phyloP scores from a whole-genome alignment of 164 flowering plant genomes.

The Warburgia ugandensis region DNA sequence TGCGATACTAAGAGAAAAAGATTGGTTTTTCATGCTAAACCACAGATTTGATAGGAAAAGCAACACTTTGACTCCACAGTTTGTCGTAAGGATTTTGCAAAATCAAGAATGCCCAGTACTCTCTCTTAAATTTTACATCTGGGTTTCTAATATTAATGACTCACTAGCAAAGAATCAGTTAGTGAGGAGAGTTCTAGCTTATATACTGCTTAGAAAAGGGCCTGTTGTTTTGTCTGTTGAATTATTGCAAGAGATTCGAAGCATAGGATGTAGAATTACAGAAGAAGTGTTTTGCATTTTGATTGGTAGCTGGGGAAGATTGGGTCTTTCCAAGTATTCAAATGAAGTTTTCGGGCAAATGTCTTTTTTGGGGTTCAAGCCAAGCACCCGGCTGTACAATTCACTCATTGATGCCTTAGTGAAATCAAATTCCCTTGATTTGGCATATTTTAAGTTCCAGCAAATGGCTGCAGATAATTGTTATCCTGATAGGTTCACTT shows the following conservation, averaged over 20 bases:
- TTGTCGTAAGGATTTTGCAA: slow-evolving; percentile 50
- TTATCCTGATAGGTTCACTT: slow-evolving; percentile 78
- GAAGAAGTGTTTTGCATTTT: slow-evolving; percentile 68
- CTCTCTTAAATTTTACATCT: slow-evolving; percentile 56
- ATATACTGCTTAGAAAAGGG: slow-evolving; percentile 54
- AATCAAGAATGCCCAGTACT: slow-evolving; percentile 59
- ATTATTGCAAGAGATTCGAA: slow-evolving; percentile 47
- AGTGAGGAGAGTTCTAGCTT: slow-evolving; percentile 39
- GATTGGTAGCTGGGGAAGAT: slow-evolving; percentile 88
- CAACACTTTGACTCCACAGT: slow-evolving; percentile 29
- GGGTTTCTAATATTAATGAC: slow-evolving; percentile 50
- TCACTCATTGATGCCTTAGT: slow-evolving; percentile 79
- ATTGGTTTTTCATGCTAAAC: slow-evolving; percentile 66
- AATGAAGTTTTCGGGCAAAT: slow-evolving; percentile 75
- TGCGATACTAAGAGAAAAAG: slow-evolving; percentile 45
- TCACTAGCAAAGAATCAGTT: slow-evolving; percentile 34
- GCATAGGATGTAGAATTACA: slow-evolving; percentile 36
- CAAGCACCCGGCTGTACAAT: slow-evolving; percentile 80
- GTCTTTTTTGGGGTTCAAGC: slow-evolving; percentile 62
- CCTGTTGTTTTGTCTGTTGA: slow-evolving; percentile 71
- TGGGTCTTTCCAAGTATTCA: slow-evolving; percentile 83
- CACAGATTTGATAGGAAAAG: slow-evolving; percentile 41
- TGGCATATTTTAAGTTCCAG: slow-evolving; percentile 89
- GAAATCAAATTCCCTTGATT: slow-evolving; percentile 74
- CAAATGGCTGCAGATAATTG: slow-evolving; percentile 81